These are phyloP conservation scores for Anisogramma anomala DNA, from an alignment of 2,329 filamentous ascomycete genomes.

Conservation along the genomic window DNA sequence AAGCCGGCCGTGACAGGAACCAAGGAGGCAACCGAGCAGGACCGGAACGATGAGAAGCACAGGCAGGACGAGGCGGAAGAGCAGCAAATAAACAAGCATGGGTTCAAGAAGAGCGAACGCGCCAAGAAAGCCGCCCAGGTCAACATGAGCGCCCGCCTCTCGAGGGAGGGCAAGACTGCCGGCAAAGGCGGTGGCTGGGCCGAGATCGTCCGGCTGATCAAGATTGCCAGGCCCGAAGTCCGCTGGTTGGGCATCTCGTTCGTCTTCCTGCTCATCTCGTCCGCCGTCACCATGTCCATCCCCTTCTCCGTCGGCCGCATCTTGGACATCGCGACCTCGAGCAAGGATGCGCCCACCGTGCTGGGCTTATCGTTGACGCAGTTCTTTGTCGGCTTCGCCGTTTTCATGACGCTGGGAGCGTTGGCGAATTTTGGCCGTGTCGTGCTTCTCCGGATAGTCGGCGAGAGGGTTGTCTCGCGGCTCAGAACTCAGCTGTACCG, in stretches of 20 bases:
- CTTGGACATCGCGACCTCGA: conserved; percentile 77
- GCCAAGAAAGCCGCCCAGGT: conserved; percentile 73
- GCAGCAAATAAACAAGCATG: conserved; percentile 21
- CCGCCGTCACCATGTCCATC: conserved; percentile 87
- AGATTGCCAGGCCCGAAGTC: conserved; percentile 77
- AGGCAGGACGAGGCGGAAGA: conserved; percentile 17
- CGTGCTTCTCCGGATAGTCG: conserved; percentile 83
- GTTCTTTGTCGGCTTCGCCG: conserved; percentile 74
- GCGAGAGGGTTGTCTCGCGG: conserved; percentile 85
- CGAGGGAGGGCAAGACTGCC: conserved; percentile 60
- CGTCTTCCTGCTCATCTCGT: conserved; percentile 75
- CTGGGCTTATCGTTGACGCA: conserved; percentile 78
- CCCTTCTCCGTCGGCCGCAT: conserved; percentile 96
- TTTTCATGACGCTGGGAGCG: conserved; percentile 71
- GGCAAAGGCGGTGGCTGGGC: conserved; percentile 47
- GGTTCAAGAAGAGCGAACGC: conserved; percentile 62
- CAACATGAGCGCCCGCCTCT: conserved; percentile 77
- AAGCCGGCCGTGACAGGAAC: conserved; percentile 10
- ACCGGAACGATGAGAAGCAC: conserved; percentile 19
- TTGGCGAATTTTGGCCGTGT: conserved; percentile 89
- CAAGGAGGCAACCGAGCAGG: conserved; percentile 8
- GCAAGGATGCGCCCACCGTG: conserved; percentile 54
- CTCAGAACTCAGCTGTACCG: conserved; percentile 83
- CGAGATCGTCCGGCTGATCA: conserved; percentile 79
- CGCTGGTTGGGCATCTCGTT: conserved; percentile 71